Evolutionary conservation across 495 filamentous ascomycete genomes (phyloP).

Genomic region (Podospora comata): DNA sequence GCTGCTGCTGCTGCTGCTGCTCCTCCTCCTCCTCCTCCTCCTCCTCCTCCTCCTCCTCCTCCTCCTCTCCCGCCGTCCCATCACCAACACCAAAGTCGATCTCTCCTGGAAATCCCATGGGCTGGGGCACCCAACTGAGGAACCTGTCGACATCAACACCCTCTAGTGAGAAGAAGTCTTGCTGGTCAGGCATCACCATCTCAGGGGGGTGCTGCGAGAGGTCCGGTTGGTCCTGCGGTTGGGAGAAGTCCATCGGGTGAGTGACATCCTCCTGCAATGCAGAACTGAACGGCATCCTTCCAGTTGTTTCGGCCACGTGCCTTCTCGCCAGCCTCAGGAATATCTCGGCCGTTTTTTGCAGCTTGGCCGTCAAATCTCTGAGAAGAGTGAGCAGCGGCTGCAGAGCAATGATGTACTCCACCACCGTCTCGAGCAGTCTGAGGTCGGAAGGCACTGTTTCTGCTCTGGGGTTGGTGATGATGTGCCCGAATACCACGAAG

Average conservation of each 20-base stretch:
- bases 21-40: too few species aligned
- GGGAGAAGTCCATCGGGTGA: too few species aligned
- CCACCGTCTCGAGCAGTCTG: neutral
- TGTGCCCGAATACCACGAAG: too few species aligned
- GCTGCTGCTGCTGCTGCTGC: neutral
- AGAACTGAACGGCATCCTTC: neutral
- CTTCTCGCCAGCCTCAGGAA: neutral
- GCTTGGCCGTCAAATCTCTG: neutral
- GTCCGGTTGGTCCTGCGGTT: neutral
- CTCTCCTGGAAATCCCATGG: neutral
- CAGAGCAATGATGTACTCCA: neutral
- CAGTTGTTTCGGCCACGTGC: neutral
- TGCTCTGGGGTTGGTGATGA: neutral
- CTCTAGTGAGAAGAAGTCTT: neutral
- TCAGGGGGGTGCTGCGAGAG: too few species aligned
- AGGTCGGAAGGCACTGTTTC: neutral
- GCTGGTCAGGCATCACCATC: neutral
- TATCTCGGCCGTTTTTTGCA: neutral
- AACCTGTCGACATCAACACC: neutral
- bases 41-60: too few species aligned
- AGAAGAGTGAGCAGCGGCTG: neutral
- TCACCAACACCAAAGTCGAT: neutral
- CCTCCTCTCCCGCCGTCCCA: neutral
- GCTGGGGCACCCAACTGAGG: neutral
- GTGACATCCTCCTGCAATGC: neutral